Evolutionary conservation across 495 filamentous ascomycete species (phyloP), one percentile per base, ranked within the genome.

Genomic region (Paragyromitra xinjiangensis): DNA sequence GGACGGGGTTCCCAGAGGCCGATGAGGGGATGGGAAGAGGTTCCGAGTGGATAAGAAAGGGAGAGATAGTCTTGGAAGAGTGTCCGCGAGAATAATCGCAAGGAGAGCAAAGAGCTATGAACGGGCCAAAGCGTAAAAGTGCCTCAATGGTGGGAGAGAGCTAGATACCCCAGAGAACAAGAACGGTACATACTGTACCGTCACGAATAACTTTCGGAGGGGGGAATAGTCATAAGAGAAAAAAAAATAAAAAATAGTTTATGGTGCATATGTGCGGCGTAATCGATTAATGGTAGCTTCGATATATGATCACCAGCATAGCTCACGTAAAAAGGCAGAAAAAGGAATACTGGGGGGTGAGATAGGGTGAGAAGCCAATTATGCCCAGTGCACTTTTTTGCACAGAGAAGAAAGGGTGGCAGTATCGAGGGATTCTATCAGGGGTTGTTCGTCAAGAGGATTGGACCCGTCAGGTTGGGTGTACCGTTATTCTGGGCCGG

Each of bases 101-200:
- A 70, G 66, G 72, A 7, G 40, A 55, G 73, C 7, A 51, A 22
- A 40, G 61, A 58, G 59, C 63, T 58, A 44, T 34, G 71, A 74
- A 74, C 64, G 8, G 71, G 71, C 53, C 74, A 73, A 73, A 77
- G 74, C 74, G 74, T 72, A 66, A 53, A 71, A 77, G 40, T 76
- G 61, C 69, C 69, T 61, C 74, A 73, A 14, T 45, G n/a, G 66
- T 55, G 24, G 37, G 9, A 44, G 44, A 64, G 29, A 24, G n/a
- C 3, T 39, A 53, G 42, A 37, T 65, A 55, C 34, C 11, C 9
- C 6, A 63, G 34, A 19, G 37, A 22, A 63, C 39, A 2, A 34
- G 29, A 34, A 34, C 29, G 29, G 29, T 34, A 34, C 29, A 34
- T 34, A 34, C 29, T 34, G 16, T 42, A n/a, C 12, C 59, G 7